These are phyloP conservation scores for Cordyceps javanica DNA, from an alignment of 2,329 filamentous ascomycete species.

Conservation along the genomic window DNA sequence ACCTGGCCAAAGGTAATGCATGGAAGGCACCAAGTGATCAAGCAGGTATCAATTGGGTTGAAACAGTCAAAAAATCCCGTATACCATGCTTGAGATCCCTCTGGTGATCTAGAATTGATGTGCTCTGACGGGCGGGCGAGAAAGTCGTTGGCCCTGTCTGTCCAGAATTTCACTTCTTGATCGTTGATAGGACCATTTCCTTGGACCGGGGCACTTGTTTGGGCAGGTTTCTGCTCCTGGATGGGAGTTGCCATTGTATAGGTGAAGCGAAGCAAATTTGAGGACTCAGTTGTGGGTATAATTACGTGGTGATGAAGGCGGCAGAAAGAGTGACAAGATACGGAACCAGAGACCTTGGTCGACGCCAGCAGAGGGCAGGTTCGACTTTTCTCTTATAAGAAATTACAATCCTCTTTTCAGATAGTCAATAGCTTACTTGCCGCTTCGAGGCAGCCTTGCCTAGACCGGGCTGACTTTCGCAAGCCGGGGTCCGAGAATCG, in stretches of 20 bases:
- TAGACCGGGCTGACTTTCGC: constrained; percentile 8
- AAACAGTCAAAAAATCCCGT: constrained; percentile 39
- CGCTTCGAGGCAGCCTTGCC: not conserved
- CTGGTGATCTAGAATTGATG: constrained; percentile 36
- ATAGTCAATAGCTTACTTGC: not conserved
- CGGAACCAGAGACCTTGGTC: not conserved
- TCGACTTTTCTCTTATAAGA: not conserved
- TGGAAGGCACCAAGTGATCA: constrained; percentile 40
- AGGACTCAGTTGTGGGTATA: not conserved
- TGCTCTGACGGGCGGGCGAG: constrained; percentile 35
- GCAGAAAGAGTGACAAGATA: not conserved
- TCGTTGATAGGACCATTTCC: constrained; percentile 31
- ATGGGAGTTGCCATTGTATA: not conserved
- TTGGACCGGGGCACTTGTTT: not conserved
- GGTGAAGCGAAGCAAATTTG: not conserved
- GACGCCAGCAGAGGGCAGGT: no score
- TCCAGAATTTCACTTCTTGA: constrained; percentile 39
- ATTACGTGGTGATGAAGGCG: not conserved
- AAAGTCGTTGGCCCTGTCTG: constrained; percentile 36
- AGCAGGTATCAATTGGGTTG: constrained; percentile 36
- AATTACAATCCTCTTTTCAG: not conserved
- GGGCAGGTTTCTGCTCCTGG: not conserved
- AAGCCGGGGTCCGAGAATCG: constrained; percentile 3
- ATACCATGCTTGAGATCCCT: constrained; percentile 32
- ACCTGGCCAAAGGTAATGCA: constrained; percentile 45